These are phyloP conservation scores for Fomitopsis serialis DNA, from an alignment of 768 basidiomycete genomes.

Conservation along the genomic window DNA sequence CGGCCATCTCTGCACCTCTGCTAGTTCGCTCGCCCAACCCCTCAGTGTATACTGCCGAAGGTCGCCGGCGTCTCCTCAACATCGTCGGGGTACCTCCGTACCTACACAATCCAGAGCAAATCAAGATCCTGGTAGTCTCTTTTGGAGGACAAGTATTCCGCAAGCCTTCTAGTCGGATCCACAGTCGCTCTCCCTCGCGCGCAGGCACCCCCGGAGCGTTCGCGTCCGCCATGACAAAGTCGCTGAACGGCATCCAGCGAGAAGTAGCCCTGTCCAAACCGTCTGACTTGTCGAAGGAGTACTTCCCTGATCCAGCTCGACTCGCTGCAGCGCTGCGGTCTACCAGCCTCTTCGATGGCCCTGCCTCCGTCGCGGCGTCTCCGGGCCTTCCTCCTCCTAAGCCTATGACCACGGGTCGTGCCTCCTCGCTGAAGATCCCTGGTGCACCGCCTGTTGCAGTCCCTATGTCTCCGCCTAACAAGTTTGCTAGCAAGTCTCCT, in stretches of 20 bases:
- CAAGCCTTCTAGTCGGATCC: conserved; percentile 40
- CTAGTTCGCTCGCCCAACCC: conserved; percentile 56
- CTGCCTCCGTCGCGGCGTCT: neutral
- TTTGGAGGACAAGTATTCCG: conserved; percentile 78
- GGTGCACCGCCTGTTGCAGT: conserved; percentile 21
- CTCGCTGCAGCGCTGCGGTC: conserved; percentile 14
- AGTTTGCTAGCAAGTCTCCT: conserved; percentile 15
- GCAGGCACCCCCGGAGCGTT: conserved; percentile 5
- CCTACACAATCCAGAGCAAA: conserved; percentile 39
- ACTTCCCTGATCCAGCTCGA: conserved; percentile 6
- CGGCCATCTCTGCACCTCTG: conserved; percentile 52
- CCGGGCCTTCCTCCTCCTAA: neutral
- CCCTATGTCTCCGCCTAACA: conserved; percentile 14
- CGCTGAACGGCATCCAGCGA: conserved; percentile 1
- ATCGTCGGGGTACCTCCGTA: conserved; percentile 54
- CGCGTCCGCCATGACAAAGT: neutral
- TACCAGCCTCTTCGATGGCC: neutral
- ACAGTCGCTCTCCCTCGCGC: conserved; percentile 20
- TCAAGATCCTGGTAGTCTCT: conserved; percentile 69
- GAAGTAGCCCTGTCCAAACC: neutral
- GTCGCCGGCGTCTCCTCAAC: conserved; percentile 48
- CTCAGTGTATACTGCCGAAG: conserved; percentile 45
- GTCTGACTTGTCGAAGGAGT: neutral
- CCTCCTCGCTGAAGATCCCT: conserved; percentile 14
- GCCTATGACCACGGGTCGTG: conserved; percentile 3